phyloP scores from a whole-genome alignment of 108 stramenopile species.

The Stephanodiscus triporus region DNA sequence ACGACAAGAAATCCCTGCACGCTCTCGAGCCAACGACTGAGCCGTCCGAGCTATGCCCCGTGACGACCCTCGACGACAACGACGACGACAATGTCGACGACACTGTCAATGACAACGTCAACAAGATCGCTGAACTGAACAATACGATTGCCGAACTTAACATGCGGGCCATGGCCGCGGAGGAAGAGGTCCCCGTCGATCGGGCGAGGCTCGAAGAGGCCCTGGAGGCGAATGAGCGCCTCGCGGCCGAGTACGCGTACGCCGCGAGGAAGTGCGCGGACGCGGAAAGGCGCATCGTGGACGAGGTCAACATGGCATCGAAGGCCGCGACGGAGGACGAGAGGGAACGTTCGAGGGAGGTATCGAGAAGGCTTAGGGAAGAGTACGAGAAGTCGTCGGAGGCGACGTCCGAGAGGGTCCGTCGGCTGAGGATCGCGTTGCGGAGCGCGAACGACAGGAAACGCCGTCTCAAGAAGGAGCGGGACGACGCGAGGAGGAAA shows the following conservation, averaged over 20 bases:
- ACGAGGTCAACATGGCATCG: slow-evolving; percentile 23
- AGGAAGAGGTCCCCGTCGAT: neutral
- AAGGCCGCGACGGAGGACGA: slow-evolving; percentile 30
- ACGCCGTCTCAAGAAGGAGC: slow-evolving; percentile 17
- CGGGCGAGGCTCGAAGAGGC: neutral
- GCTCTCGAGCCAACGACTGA: neutral
- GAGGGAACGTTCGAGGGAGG: slow-evolving; percentile 20
- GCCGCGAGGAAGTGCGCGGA: slow-evolving; percentile 22
- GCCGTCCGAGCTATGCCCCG: neutral
- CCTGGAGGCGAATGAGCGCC: slow-evolving; percentile 33
- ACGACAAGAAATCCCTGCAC: no score
- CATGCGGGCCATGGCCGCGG: neutral
- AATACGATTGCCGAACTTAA: slow-evolving; percentile 9
- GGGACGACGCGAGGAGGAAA: slow-evolving; percentile 9
- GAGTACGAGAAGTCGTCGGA: slow-evolving; percentile 36
- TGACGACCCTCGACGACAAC: neutral
- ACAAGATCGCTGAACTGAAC: neutral
- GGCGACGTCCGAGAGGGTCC: slow-evolving; percentile 35
- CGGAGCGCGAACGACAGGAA: slow-evolving; percentile 33
- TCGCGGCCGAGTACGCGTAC: slow-evolving; percentile 37
- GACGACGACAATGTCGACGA: neutral
- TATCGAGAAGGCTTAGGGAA: slow-evolving; percentile 30
- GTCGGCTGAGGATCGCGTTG: slow-evolving; percentile 27
- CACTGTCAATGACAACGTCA: neutral
- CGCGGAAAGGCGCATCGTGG: slow-evolving; percentile 23